These are phyloP conservation scores for Aspergillus sergii DNA, from an alignment of 2,329 filamentous ascomycete genomes.

Conservation along the genomic window DNA sequence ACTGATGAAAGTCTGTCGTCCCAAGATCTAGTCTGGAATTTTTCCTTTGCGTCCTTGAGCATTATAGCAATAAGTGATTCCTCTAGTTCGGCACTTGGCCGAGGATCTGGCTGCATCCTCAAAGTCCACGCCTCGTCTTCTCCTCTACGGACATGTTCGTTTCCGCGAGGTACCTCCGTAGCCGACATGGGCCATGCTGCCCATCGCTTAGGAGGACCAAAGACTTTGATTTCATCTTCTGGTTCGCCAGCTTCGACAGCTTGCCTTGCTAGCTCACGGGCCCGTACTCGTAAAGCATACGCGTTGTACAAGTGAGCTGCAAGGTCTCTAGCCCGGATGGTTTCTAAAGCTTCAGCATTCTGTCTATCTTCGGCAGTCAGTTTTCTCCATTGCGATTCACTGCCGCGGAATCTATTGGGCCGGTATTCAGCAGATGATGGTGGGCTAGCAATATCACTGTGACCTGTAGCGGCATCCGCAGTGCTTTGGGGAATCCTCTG, in stretches of 20 bases:
- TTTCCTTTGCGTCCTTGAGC: conserved; percentile 68
- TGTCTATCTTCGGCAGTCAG: conserved; percentile 86
- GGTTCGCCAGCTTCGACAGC: conserved; percentile 9
- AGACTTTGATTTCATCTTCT: conserved; percentile 25
- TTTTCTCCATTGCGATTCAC: conserved; percentile 72
- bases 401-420: conserved; percentile 74
- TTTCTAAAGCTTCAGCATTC: conserved; percentile 65
- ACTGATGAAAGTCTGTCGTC: conserved; percentile 8
- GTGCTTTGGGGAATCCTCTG: background rate
- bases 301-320: conserved; percentile 78
- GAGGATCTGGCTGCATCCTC: conserved; percentile 45
- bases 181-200: conserved; percentile 80
- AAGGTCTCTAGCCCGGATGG: conserved; percentile 67
- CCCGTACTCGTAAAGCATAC: conserved; percentile 65
- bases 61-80: conserved; percentile 70
- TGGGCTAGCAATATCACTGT: conserved; percentile 5
- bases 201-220: conserved; percentile 64
- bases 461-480: background rate
- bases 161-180: conserved; percentile 61
- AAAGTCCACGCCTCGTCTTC: conserved; percentile 57
- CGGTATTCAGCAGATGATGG: conserved; percentile 40
- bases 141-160: conserved; percentile 53
- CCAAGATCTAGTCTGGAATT: conserved; percentile 53
- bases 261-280: conserved; percentile 17
- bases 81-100: conserved; percentile 65